Percentiles rank a stretch among this genome's conserved stretches.
phyloP scores from a whole-genome alignment of 179 eudicot genomes.

The Pouteria campechiana region DNA sequence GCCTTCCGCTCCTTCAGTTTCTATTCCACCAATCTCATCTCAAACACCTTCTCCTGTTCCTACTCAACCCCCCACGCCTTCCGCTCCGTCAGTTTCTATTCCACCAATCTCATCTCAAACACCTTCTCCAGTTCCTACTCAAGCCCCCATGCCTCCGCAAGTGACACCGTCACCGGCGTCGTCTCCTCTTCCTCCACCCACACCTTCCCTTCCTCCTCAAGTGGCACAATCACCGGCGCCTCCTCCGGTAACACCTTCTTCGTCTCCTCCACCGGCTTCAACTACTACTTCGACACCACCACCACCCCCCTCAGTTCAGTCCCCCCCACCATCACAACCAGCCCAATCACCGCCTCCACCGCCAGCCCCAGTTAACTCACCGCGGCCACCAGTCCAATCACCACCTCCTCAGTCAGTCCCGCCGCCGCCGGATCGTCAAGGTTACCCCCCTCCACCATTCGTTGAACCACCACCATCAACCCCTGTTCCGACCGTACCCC shows the following conservation, averaged over 20 bases:
- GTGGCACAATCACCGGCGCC: neutral
- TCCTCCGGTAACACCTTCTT: constrained; percentile 3
- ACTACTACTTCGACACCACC: neutral
- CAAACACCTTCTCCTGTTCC: neutral
- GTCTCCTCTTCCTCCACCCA: constrained; percentile 1
- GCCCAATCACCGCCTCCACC: constrained; percentile 6
- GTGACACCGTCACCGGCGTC: neutral
- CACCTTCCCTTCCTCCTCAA: neutral
- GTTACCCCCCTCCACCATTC: constrained; percentile 1
- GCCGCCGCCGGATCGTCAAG: constrained; percentile 10
- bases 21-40: neutral
- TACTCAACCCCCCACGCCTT: neutral
- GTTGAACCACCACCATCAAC: constrained; percentile 3
- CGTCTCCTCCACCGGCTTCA: neutral
- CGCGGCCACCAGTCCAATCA: constrained; percentile 5
- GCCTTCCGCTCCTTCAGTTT: neutral
- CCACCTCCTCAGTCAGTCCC: constrained; percentile 1
- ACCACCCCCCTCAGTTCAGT: constrained; percentile 1
- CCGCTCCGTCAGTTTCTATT: neutral
- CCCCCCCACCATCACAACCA: constrained; percentile 5
- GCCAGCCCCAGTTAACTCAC: constrained; percentile 1
- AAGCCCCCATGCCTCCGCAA: neutral
- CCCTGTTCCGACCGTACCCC: constrained; percentile 4
- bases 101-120: neutral
- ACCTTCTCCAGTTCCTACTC: neutral